Evolutionary conservation across 345 rosid species (phyloP).

Genomic region (Rhodamnia argentea): DNA sequence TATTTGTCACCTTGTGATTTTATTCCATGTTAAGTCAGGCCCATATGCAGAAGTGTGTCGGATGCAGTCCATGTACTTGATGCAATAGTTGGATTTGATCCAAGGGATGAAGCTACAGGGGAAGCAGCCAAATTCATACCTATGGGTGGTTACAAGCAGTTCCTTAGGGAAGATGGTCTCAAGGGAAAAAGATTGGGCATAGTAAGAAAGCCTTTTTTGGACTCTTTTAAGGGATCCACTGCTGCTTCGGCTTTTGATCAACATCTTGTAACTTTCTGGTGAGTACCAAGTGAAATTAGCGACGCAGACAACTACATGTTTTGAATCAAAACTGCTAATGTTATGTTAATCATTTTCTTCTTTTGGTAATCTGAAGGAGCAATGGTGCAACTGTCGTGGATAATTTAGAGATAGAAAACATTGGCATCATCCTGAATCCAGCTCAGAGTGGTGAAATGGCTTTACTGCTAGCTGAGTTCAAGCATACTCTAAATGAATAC

Average conservation of each 20-base stretch:
- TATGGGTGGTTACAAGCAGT: constrained; percentile 25
- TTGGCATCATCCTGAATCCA: not conserved
- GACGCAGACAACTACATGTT: not conserved
- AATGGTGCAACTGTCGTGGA: constrained; percentile 17
- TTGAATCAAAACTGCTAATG: not conserved
- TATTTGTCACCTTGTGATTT: not conserved
- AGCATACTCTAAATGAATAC: constrained; percentile 20
- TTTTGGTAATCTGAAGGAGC: not conserved
- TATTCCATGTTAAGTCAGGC: constrained; percentile 4
- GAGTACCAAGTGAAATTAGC: not conserved
- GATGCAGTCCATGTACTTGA: constrained; percentile 22
- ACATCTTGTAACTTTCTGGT: constrained; percentile 6
- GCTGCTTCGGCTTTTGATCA: not conserved
- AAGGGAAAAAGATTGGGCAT: constrained; percentile 20
- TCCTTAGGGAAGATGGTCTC: constrained; percentile 10
- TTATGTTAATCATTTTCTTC: not conserved
- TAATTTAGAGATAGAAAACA: constrained; percentile 8
- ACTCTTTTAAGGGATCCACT: constrained; percentile 2
- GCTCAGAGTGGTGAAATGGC: not conserved
- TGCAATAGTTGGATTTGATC: constrained; percentile 19
- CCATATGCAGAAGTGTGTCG: constrained; percentile 16
- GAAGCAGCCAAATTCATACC: constrained; percentile 14
- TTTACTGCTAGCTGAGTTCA: constrained; percentile 18
- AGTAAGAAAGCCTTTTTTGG: not conserved
- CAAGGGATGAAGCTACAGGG: constrained; percentile 8